Percentiles rank a stretch among this genome's conserved stretches.
phyloP scores from a whole-genome alignment of 2,329 filamentous ascomycete species.

The Sclerotinia trifoliorum region DNA sequence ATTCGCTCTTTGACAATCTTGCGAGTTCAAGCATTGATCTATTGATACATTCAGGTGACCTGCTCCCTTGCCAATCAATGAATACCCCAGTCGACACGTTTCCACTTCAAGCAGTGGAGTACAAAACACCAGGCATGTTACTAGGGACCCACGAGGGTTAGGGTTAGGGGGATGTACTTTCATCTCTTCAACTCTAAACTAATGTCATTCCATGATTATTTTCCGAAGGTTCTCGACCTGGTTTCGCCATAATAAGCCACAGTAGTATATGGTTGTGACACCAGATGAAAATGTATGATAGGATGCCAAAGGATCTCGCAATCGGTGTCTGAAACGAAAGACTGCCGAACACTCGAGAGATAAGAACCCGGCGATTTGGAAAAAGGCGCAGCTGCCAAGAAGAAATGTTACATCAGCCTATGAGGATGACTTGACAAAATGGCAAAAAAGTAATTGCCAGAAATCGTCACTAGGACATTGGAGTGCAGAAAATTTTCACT shows the following conservation, averaged over 20 bases:
- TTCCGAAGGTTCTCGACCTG: not conserved
- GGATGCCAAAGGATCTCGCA: not conserved
- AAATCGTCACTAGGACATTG: not conserved
- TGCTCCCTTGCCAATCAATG: not conserved
- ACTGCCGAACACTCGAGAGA: not conserved
- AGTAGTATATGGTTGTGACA: not conserved
- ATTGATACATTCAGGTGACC: not conserved
- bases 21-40: not conserved
- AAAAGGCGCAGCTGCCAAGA: slow-evolving; percentile 7
- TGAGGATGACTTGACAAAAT: not conserved
- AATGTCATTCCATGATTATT: not conserved
- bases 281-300: not conserved
- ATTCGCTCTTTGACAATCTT: not conserved
- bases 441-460: not conserved
- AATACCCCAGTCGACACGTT: not conserved
- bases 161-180: not conserved
- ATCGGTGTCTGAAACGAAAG: not conserved
- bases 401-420: not conserved
- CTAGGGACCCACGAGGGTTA: not conserved
- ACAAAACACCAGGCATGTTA: not conserved
- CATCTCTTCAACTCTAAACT: not conserved
- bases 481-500: not conserved
- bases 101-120: not conserved
- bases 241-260: not conserved
- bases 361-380: not conserved